phyloP scores from a whole-genome alignment of 345 rosid species.

The Boechera retrofracta region DNA sequence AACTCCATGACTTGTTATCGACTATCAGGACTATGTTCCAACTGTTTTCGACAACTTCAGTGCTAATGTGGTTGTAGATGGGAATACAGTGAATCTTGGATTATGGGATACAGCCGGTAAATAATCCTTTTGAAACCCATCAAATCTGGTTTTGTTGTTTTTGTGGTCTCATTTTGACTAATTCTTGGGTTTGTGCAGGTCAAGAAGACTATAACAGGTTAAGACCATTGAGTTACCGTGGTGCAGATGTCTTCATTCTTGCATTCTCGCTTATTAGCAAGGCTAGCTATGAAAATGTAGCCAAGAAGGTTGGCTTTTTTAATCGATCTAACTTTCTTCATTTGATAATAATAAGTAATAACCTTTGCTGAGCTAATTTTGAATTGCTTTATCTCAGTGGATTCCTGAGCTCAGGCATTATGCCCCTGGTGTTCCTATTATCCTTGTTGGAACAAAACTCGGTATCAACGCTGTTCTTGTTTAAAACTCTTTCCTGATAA shows the following conservation, averaged over 20 bases:
- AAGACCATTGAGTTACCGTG: constrained; percentile 92
- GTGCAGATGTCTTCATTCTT: constrained; percentile 94
- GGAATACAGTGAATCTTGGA: constrained; percentile 87
- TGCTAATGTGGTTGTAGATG: constrained; percentile 97
- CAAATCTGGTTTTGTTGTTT: constrained; percentile 15
- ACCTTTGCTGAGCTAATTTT: constrained; percentile 18
- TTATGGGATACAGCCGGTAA: constrained; percentile 98
- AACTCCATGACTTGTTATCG: constrained; percentile 32
- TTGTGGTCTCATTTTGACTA: constrained; percentile 1
- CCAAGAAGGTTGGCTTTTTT: constrained; percentile 72
- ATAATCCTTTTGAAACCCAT: constrained; percentile 12
- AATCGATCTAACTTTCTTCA: background rate
- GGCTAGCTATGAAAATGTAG: constrained; percentile 95
- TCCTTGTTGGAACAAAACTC: constrained; percentile 91
- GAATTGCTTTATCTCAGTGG: constrained; percentile 63
- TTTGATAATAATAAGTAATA: background rate
- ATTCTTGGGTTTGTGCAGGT: constrained; percentile 54
- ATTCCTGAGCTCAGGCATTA: constrained; percentile 93
- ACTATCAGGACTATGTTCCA: constrained; percentile 88
- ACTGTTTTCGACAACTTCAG: constrained; percentile 98
- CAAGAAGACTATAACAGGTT: constrained; percentile 93
- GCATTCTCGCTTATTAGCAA: constrained; percentile 99
- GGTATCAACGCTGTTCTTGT: constrained; percentile 49
- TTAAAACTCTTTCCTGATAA: background rate
- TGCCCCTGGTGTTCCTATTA: constrained; percentile 85